Evolutionary conservation across 352 stramenopile genomes (phyloP), one percentile per base, ranked within the genome.

Genomic region (Phytopythium sindhum): DNA sequence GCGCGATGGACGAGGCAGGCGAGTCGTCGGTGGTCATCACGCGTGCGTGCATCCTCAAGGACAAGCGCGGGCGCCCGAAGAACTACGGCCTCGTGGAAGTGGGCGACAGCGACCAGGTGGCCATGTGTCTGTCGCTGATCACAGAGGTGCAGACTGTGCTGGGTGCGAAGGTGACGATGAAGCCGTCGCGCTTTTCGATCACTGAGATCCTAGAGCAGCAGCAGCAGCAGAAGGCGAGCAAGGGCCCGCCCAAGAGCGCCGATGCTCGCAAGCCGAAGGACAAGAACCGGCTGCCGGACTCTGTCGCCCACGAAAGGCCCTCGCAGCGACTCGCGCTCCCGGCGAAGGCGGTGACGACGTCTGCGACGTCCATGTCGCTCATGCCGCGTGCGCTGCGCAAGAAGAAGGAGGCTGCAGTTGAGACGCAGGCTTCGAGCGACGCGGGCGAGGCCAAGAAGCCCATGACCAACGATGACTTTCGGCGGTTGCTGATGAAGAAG

Each of bases 391-490:
- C 74, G 17, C 60, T 89, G 33, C 75, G 76, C 15, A 66, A 54
- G 42, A 54, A 57, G 29, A 12, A 60, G 12, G 69, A 65, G 28
- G 62, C 52, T 1, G 53, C 52, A 6, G 14, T 24, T 9, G 44
- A 64, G 39, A 17, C 42, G 12, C n/a, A 23, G 29, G 29, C 59
- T 56, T 24, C 17, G 29, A 24, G 23, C 8, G 24, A 44, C 17
- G n/a, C 35, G 2, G 21, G 50, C 39, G 29, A 31, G 28, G 55
- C 35, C 24, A 63, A 72, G 24, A 78, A 56, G 26, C 73, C 78
- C 3, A 89, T 88, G 67, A 84, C 74, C n/a, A 91, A 91, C 62
- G 82, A 78, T 17, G 82, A 91, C 37, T 91, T 91, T 35, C 82
- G 82, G 47, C 81, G 84, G 47, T 68, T 91, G 62, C 64, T 91